Conservation (phyloP, 2,329 filamentous ascomycete species). For the Fusarium circinatum region DNA sequence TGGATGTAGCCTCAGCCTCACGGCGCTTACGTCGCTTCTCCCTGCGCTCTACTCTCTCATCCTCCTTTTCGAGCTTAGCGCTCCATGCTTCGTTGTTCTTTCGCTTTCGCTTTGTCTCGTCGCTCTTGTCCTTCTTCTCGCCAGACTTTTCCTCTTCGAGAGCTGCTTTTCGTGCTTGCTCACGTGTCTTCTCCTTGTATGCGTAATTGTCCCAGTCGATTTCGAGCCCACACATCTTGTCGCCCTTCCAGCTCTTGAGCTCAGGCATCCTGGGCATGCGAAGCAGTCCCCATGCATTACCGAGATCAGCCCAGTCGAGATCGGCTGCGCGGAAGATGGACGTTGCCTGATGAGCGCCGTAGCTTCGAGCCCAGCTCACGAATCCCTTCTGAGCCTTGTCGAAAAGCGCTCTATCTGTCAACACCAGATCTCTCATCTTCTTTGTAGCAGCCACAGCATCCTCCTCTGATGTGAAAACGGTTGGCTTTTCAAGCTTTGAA, state of each 20-base stretch:
- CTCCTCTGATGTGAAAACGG: slow-evolving; percentile 65
- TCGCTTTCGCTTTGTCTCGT: slow-evolving; percentile 64
- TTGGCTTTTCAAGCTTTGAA: slow-evolving; percentile 66
- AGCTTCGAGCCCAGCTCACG: slow-evolving; percentile 91
- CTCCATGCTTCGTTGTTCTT: slow-evolving; percentile 78
- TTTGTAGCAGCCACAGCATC: slow-evolving; percentile 69
- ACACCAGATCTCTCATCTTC: slow-evolving; percentile 69
- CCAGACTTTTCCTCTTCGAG: slow-evolving; percentile 60
- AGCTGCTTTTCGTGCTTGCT: slow-evolving; percentile 70
- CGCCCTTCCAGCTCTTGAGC: slow-evolving; percentile 76
- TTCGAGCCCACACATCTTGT: slow-evolving; percentile 69
- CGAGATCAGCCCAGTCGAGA: slow-evolving; percentile 86
- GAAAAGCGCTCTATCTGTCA: slow-evolving; percentile 68
- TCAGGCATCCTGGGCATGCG: slow-evolving; percentile 95
- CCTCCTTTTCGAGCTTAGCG: slow-evolving; percentile 73
- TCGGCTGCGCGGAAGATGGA: slow-evolving; percentile 89
- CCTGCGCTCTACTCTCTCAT: slow-evolving; percentile 67
- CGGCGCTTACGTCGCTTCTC: slow-evolving; percentile 73
- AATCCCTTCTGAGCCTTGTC: slow-evolving; percentile 93
- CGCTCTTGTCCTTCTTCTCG: slow-evolving; percentile 51
- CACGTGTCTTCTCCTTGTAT: slow-evolving; percentile 78
- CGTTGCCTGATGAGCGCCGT: slow-evolving; percentile 88
- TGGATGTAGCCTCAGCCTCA: slow-evolving; percentile 70
- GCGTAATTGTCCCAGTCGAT: slow-evolving; percentile 75
- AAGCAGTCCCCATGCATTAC: slow-evolving; percentile 85